phyloP scores from a whole-genome alignment of 164 flowering plant genomes.

The Liquidambar formosana region DNA sequence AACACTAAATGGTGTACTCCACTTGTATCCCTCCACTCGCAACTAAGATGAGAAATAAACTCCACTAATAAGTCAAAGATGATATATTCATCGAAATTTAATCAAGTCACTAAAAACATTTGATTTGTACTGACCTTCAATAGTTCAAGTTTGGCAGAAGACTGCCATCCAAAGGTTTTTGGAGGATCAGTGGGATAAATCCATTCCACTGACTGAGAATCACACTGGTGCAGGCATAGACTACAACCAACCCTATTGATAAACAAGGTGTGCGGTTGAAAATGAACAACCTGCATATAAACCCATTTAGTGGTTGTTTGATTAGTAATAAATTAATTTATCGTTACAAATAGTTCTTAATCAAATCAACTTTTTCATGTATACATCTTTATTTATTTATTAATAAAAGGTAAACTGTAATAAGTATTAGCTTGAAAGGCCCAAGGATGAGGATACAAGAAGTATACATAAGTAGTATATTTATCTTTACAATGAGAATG shows the following conservation, averaged over 20 bases:
- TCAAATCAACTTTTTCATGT: neutral
- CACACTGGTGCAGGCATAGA: conserved; percentile 79
- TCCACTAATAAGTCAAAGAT: neutral
- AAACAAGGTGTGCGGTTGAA: conserved; percentile 81
- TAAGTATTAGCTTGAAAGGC: too few species aligned
- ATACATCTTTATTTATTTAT: too few species aligned
- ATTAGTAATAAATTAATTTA: neutral
- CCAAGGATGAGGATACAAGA: too few species aligned
- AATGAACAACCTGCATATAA: conserved; percentile 79
- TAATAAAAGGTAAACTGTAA: too few species aligned
- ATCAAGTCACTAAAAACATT: neutral
- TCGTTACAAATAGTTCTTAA: neutral
- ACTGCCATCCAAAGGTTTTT: conserved; percentile 70
- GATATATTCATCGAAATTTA: neutral
- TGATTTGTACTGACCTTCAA: conserved; percentile 58
- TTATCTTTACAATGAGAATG: too few species aligned
- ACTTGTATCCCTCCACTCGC: conserved; percentile 70
- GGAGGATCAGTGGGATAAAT: conserved; percentile 88
- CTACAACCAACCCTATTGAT: conserved; percentile 72
- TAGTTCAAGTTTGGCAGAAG: conserved; percentile 64
- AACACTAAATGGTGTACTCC: conserved; percentile 92
- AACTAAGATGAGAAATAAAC: conserved; percentile 43
- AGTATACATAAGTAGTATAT: too few species aligned
- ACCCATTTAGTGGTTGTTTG: neutral
- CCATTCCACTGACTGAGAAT: conserved; percentile 55